Base-by-base conservation (phyloP, 768 basidiomycete species). In the Rhizopogon sp. region DNA sequence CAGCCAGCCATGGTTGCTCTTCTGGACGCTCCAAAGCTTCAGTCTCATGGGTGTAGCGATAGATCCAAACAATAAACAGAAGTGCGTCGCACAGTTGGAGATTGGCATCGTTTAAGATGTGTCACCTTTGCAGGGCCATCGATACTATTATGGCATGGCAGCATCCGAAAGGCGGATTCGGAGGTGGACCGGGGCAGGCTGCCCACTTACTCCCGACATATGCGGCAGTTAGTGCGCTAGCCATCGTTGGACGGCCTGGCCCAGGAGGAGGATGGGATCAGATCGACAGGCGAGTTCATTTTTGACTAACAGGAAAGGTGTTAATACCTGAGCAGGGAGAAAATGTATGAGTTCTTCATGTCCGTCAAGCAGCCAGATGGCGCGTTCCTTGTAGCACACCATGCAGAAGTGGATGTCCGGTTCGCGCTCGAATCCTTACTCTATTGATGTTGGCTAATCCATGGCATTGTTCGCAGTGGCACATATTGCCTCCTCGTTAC, bases 391-490 rank as follows among this genome's bases (percentile, higher is more conserved):
- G 97, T 98, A 9, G 83, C 91, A 14, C 77, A 84, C 43, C 82
- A 92, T 52, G 91, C 85, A 13, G 97, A 99, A 69, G 88, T 98
- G 13, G 97, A 99, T 65, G 93, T 97, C 50, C 84, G 95, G 91
- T 93, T 60, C 54, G 79, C 71, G 10, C 6, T 10, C 2, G 6
- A 14, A 9, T 44, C 22, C 5, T n/a, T 5, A 16, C 42, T 39
- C 33, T 7, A 8, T 29, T 11, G 3, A 49, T 49, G 20, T 35
- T 9, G 37, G 14, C 46, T 47, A 11, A 16, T 44, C 13, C 1
- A 11, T 5, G 3, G 13, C 35, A 41, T 22, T 25, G 17, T 3
- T 3, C 4, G 28, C 65, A 93, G 94, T n/a, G 97, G 94, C 0
- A 87, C 90, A 31, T 99, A 98, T 66, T 97, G 96, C 66, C 81